Base-by-base conservation (phyloP, 179 eudicot genomes). In the Monotropa hypopitys region DNA sequence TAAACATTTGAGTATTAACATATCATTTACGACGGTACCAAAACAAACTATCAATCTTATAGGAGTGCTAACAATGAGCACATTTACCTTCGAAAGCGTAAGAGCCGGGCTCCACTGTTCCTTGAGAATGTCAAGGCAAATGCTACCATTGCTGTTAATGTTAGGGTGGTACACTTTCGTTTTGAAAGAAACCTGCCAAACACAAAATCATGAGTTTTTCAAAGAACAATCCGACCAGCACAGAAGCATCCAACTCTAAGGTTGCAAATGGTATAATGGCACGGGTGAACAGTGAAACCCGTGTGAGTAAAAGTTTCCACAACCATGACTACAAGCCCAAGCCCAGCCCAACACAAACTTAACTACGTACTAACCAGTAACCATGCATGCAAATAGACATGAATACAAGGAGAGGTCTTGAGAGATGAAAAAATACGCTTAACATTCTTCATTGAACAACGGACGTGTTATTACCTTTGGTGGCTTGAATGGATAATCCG, bases 71-170 rank as follows among this genome's bases (percentile, higher is more conserved):
- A 18, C 57, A 71, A 70, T 0, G 0, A 45, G 49, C 8, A 65
- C 28, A 28, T 54, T n/a, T 72, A 88, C 91, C 91, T 88, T 86
- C 21, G 91, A 88, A 56, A 88, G 56, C 16, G 91, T 86, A 3
- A 88, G 89, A 46, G 91, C 89, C 32, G 91, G 91, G 80, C 91
- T 88, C 89, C 91, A 88, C 80, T 88, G 89, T 80, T 86, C 91
- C 56, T 88, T 88, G 49, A 88, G 86, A 79, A 88, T 88, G 82
- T 88, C 91, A 33, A 88, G 88, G 76, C 91, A 88, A 54, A 88
- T 88, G 76, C 91, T 88, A 43, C 91, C 91, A 65, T 86, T 86
- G 80, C 85, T 84, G 80, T 88, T 88, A 43, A 88, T 83, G 81
- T 88, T 88, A 16, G 91, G 91, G 77, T 88, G 91, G 70, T 20